Percentiles rank a stretch among this genome's conserved stretches.
phyloP scores from a whole-genome alignment of 257 asterid species.

The Nicotiana paniculata region DNA sequence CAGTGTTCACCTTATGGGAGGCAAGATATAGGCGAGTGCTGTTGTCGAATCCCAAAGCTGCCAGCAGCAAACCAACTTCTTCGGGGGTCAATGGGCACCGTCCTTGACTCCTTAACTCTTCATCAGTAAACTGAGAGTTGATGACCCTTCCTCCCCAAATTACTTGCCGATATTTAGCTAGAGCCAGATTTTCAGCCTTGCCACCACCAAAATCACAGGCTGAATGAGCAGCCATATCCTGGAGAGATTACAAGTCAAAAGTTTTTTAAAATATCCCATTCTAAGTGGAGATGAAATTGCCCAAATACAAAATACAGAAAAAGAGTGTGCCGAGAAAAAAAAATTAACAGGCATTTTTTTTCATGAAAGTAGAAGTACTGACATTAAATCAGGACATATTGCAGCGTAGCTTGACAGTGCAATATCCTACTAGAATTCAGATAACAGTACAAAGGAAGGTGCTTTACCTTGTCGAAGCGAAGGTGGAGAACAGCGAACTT shows the following conservation, averaged over 20 bases:
- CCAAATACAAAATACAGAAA: neutral
- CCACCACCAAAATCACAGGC: slow-evolving; percentile 99
- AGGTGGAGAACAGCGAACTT: slow-evolving; percentile 89
- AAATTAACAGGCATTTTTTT: neutral
- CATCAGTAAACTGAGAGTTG: slow-evolving; percentile 94
- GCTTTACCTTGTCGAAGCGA: slow-evolving; percentile 88
- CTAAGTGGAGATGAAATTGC: neutral
- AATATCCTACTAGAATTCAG: neutral
- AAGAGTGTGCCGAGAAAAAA: neutral
- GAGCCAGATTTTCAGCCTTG: slow-evolving; percentile 87
- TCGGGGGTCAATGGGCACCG: slow-evolving; percentile 98
- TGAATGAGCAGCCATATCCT: slow-evolving; percentile 99
- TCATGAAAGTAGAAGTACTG: neutral
- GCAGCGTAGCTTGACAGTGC: neutral
- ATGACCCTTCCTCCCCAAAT: slow-evolving; percentile 97
- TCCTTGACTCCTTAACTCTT: slow-evolving; percentile 94
- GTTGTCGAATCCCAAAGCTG: slow-evolving; percentile 95
- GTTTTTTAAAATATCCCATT: neutral
- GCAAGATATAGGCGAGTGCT: slow-evolving; percentile 85
- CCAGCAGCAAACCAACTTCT: slow-evolving; percentile 91
- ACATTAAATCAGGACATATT: neutral
- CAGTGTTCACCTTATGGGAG: slow-evolving; percentile 71
- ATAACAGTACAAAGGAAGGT: neutral
- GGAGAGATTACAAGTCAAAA: slow-evolving; percentile 2
- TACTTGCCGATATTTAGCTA: slow-evolving; percentile 92